These are phyloP conservation scores for Ceratobasidium sp. DNA, from an alignment of 1,284 basidiomycete species.

Conservation along the genomic window DNA sequence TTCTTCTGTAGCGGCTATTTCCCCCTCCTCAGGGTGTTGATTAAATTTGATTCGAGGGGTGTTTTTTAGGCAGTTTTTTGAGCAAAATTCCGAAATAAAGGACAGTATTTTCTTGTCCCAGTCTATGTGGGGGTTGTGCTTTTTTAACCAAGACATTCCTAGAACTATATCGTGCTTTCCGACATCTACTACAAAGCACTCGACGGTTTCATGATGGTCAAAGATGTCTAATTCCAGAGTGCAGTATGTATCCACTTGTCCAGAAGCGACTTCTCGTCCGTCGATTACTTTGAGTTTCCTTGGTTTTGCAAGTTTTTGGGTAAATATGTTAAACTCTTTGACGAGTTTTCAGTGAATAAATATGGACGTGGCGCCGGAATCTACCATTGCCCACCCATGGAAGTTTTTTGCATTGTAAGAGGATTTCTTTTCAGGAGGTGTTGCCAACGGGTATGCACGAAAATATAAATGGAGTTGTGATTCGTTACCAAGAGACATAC, in stretches of 20 bases:
- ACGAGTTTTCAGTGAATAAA: slow-evolving; percentile 6
- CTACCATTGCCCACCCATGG: background rate
- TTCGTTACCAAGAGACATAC: background rate
- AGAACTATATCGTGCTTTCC: slow-evolving; percentile 37
- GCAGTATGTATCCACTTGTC: background rate
- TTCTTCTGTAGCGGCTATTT: background rate
- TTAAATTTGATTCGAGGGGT: background rate
- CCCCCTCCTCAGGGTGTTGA: too few relatives aligned
- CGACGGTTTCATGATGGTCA: background rate
- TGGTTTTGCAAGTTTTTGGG: background rate
- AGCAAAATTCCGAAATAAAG: background rate
- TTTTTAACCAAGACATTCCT: slow-evolving; percentile 44
- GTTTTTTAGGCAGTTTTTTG: background rate
- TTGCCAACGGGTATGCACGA: background rate
- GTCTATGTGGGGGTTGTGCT: slow-evolving; percentile 42
- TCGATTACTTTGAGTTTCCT: background rate
- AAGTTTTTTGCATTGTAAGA: background rate
- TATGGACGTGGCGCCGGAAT: background rate
- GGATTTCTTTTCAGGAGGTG: background rate
- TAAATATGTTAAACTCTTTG: background rate
- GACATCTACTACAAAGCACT: background rate
- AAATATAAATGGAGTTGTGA: background rate
- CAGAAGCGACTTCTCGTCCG: background rate
- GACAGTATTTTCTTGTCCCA: slow-evolving; percentile 26
- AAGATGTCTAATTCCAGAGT: background rate